phyloP scores from a whole-genome alignment of 2,329 filamentous ascomycete species.

The Cercospora citrullina region DNA sequence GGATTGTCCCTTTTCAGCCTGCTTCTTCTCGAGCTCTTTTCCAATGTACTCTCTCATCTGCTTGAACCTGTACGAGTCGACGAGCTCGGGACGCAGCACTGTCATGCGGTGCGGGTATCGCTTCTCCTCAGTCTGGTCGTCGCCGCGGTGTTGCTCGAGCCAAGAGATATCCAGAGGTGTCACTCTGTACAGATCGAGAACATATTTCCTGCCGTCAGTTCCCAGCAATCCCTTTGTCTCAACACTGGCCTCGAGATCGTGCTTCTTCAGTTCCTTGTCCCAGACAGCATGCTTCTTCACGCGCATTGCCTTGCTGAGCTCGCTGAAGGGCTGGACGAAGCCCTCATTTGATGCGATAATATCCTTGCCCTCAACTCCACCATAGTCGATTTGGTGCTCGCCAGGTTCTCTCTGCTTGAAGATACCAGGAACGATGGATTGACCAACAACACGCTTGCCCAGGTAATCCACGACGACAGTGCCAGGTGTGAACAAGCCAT shows the following conservation, averaged over 20 bases:
- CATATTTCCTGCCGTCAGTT: constrained; percentile 94
- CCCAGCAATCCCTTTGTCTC: constrained; percentile 98
- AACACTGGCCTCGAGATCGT: constrained; percentile 91
- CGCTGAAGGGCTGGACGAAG: constrained; percentile 80
- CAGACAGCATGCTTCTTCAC: constrained; percentile 96
- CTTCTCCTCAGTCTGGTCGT: constrained; percentile 52
- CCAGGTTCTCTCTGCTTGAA: constrained; percentile 98
- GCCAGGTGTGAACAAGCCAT: constrained; percentile 89
- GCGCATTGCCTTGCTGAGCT: constrained; percentile 84
- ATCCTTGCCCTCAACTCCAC: constrained; percentile 95
- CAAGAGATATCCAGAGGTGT: constrained; percentile 88
- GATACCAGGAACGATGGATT: constrained; percentile 97
- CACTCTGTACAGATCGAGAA: constrained; percentile 93
- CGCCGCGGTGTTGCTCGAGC: constrained; percentile 73
- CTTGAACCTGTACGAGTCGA: constrained; percentile 79
- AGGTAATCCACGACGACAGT: constrained; percentile 97
- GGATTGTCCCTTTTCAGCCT: constrained; percentile 36
- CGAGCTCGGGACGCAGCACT: constrained; percentile 82
- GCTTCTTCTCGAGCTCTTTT: constrained; percentile 68
- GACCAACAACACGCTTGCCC: constrained; percentile 93
- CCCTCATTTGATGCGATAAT: constrained; percentile 86
- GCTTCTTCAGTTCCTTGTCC: constrained; percentile 91
- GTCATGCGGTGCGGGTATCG: constrained; percentile 96
- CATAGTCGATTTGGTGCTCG: constrained; percentile 98
- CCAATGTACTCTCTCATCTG: constrained; percentile 90